Conservation (phyloP, 768 basidiomycete species). For the Suillus subaureus region DNA sequence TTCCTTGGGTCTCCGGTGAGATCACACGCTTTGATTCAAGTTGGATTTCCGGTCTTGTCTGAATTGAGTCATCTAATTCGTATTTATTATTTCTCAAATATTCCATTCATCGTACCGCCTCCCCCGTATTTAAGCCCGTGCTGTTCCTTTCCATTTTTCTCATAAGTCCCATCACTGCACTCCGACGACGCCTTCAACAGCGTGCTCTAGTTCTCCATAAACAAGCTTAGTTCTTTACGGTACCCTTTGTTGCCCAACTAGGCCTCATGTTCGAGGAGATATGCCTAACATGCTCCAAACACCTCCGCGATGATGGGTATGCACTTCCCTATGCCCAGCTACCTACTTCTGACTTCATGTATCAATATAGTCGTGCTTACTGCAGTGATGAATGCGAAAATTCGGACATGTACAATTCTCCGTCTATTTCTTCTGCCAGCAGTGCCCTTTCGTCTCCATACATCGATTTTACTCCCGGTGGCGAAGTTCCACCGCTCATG, state of each 20-base stretch:
- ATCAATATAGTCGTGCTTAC: constrained; percentile 55
- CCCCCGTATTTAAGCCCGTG: constrained; percentile 36
- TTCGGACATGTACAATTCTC: constrained; percentile 59
- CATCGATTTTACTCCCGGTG: constrained; percentile 51
- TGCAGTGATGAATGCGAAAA: constrained; percentile 71
- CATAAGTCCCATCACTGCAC: constrained; percentile 17
- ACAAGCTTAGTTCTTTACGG: background rate
- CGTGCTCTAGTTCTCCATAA: constrained; percentile 5
- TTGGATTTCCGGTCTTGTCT: constrained; percentile 26
- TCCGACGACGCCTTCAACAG: constrained; percentile 16
- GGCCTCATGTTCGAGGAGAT: constrained; percentile 75
- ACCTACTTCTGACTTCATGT: constrained; percentile 18
- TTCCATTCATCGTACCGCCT: constrained; percentile 40
- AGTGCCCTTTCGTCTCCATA: constrained; percentile 72
- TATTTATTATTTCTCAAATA: constrained; percentile 35
- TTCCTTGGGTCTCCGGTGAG: constrained; percentile 6
- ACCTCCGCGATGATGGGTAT: constrained; percentile 64
- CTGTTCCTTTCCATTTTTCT: constrained; percentile 22
- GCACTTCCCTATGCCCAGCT: constrained; percentile 24
- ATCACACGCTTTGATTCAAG: constrained; percentile 11
- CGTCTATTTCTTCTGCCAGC: constrained; percentile 64
- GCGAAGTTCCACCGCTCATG: constrained; percentile 69
- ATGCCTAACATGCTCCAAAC: constrained; percentile 72
- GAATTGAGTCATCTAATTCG: constrained; percentile 34
- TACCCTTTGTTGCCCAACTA: constrained; percentile 14